Conservation (phyloP, 257 asterid genomes). For the Buddleja alternifolia region DNA sequence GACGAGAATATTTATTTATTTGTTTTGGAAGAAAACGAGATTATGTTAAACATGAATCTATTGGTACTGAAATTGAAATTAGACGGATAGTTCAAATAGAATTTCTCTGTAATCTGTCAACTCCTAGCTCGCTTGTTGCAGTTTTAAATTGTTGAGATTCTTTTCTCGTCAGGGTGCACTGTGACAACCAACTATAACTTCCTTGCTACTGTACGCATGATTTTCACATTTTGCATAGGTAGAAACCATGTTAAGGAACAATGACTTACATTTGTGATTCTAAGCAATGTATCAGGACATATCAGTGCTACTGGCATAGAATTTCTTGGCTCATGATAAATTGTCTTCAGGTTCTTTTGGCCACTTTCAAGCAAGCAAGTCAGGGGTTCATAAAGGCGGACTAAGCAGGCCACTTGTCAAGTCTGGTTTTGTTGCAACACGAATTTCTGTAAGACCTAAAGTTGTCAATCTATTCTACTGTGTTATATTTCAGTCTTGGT, state of each 20-base stretch:
- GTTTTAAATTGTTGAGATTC: background rate
- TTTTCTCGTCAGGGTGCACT: slow-evolving; percentile 7
- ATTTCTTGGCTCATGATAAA: slow-evolving; percentile 15
- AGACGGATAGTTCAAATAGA: slow-evolving; percentile 11
- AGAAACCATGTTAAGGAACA: slow-evolving; percentile 3
- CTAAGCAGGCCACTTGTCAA: slow-evolving; percentile 70
- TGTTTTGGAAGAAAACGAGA: background rate
- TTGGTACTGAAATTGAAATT: slow-evolving; percentile 13
- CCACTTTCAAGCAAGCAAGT: slow-evolving; percentile 94
- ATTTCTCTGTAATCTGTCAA: background rate
- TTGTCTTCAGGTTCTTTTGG: slow-evolving; percentile 85
- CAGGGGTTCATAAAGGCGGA: slow-evolving; percentile 96
- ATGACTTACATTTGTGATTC: background rate
- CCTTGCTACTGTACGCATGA: background rate
- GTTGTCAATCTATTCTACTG: slow-evolving; percentile 8
- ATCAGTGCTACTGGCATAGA: slow-evolving; percentile 11
- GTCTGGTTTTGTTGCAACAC: slow-evolving; percentile 95
- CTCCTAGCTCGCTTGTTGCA: background rate
- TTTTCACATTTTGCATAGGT: slow-evolving; percentile 8
- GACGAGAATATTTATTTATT: background rate
- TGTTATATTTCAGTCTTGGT: background rate
- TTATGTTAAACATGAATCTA: background rate
- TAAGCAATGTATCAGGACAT: slow-evolving; percentile 17
- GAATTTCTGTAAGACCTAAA: slow-evolving; percentile 76
- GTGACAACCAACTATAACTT: slow-evolving; percentile 16